phyloP scores from a whole-genome alignment of 352 stramenopile species.

The Globisporangium heterothallicum region DNA sequence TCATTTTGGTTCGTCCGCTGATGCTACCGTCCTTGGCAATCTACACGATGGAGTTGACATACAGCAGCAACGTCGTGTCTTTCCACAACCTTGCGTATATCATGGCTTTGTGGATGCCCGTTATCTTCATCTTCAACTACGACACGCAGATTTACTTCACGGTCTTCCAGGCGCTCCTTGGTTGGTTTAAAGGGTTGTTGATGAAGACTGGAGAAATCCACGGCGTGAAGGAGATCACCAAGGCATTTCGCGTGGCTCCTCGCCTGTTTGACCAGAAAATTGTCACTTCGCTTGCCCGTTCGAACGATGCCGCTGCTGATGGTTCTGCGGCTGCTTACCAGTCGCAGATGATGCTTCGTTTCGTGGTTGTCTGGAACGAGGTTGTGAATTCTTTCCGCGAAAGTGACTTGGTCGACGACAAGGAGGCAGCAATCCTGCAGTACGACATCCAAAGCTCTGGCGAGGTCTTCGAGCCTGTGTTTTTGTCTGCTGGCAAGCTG shows the following conservation, averaged over 20 bases:
- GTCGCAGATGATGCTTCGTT: constrained; percentile 73
- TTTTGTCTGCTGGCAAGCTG: constrained; percentile 70
- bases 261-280: constrained; percentile 71
- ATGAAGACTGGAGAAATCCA: constrained; percentile 76
- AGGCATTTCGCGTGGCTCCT: constrained; percentile 59
- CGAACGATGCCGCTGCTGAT: constrained; percentile 45
- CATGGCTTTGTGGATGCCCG: constrained; percentile 50
- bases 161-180: constrained; percentile 54
- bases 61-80: constrained; percentile 52
- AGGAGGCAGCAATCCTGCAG: constrained; percentile 64
- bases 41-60: constrained; percentile 58
- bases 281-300: constrained; percentile 54
- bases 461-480: constrained; percentile 76
- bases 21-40: constrained; percentile 66
- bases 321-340: constrained; percentile 42
- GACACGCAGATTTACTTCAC: constrained; percentile 81
- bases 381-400: constrained; percentile 76
- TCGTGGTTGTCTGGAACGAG: constrained; percentile 78
- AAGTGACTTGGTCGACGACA: constrained; percentile 67
- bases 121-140: constrained; percentile 77
- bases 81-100: constrained; percentile 72
- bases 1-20: constrained; percentile 57
- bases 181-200: constrained; percentile 40
- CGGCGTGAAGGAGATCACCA: constrained; percentile 59
- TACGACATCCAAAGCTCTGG: constrained; percentile 70